A percentile compares a stretch with the other conserved stretches of the same genome.
phyloP scores from a whole-genome alignment of 345 rosid species.

The Theobroma cacao region DNA sequence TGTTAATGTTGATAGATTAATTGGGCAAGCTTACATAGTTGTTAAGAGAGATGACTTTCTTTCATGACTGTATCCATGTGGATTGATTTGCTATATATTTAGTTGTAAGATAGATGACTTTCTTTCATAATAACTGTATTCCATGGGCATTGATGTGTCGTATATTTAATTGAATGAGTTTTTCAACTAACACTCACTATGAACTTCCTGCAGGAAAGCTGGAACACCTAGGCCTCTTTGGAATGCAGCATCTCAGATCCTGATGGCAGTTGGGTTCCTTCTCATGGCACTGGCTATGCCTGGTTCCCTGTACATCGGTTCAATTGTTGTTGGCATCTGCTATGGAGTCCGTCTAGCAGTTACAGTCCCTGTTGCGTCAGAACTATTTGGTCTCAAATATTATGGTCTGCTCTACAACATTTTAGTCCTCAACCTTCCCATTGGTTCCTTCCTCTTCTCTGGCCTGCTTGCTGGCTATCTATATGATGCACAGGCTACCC shows the following conservation, averaged over 20 bases:
- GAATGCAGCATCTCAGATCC: constrained; percentile 89
- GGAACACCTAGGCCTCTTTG: constrained; percentile 92
- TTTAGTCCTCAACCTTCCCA: constrained; percentile 84
- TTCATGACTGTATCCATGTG: too few relatives aligned
- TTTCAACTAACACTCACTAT: neutral
- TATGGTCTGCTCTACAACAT: constrained; percentile 87
- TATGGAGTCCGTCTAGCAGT: constrained; percentile 90
- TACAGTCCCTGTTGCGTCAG: constrained; percentile 87
- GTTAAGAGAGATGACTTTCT: neutral
- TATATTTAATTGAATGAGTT: neutral
- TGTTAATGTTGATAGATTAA: neutral
- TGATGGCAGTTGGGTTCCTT: constrained; percentile 81
- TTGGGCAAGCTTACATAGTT: neutral
- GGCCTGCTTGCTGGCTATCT: constrained; percentile 85
- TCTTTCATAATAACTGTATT: neutral
- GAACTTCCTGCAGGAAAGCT: constrained; percentile 48
- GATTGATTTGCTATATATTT: too few relatives aligned
- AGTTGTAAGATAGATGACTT: too few relatives aligned
- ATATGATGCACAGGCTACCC: constrained; percentile 77
- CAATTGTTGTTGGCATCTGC: constrained; percentile 80
- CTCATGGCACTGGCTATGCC: constrained; percentile 79
- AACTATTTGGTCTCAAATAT: constrained; percentile 88
- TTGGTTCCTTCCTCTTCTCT: constrained; percentile 91
- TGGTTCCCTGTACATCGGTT: constrained; percentile 79
- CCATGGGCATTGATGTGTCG: neutral